phyloP scores from a whole-genome alignment of 352 stramenopile genomes.

The Phytophthora cajani region DNA sequence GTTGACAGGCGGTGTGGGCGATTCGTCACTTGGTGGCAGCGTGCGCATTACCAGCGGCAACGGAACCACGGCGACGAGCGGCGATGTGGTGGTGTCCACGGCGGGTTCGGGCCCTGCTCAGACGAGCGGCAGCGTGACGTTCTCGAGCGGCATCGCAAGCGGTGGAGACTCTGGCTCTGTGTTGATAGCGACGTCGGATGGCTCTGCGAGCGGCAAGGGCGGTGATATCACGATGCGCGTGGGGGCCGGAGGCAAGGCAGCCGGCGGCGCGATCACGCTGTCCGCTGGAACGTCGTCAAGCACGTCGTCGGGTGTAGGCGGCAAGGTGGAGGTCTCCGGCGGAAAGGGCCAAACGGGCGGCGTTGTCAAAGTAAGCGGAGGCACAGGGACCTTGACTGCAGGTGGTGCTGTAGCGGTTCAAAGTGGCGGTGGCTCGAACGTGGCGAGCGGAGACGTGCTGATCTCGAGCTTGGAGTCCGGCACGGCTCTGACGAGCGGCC shows the following conservation, averaged over 20 bases:
- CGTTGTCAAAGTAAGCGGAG: conserved; percentile 7
- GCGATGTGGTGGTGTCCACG: conserved; percentile 12
- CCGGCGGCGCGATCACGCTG: conserved; percentile 12
- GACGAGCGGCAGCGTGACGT: conserved; percentile 2
- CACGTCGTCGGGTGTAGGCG: conserved; percentile 9
- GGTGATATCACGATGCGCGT: conserved; percentile 11
- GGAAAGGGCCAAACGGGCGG: conserved; percentile 14
- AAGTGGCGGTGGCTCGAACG: conserved; percentile 24
- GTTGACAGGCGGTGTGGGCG: too few relatives aligned
- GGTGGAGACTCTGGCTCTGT: conserved; percentile 8
- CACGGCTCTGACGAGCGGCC: conserved; percentile 3
- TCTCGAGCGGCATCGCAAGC: background rate
- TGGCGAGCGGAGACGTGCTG: conserved; percentile 20
- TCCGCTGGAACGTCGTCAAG: conserved; percentile 6
- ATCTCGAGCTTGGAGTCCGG: conserved; percentile 15
- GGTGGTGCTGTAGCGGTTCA: conserved; percentile 26
- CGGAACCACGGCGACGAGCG: conserved; percentile 7
- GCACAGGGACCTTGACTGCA: background rate
- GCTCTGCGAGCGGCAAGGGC: conserved; percentile 2
- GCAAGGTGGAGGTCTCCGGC: conserved; percentile 6
- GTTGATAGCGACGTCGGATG: conserved; percentile 3
- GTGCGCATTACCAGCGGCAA: conserved; percentile 3
- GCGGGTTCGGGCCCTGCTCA: background rate
- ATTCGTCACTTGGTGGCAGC: background rate
- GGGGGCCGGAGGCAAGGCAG: conserved; percentile 1